phyloP scores from a whole-genome alignment of 2,329 filamentous ascomycete species.

The Calonectria pseudoturangicola region DNA sequence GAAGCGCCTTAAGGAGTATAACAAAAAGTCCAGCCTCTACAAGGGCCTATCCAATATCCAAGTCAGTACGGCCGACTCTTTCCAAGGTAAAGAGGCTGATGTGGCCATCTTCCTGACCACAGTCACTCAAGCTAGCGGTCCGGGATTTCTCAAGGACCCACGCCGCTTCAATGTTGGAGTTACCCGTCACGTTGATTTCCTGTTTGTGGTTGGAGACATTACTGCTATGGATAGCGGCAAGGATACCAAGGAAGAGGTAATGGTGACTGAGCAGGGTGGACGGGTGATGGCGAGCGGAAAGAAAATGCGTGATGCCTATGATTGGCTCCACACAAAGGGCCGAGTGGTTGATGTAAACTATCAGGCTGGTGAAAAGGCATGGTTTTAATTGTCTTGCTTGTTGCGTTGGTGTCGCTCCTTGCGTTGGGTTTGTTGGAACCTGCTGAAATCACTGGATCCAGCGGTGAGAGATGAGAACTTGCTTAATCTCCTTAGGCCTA shows the following conservation, averaged over 20 bases:
- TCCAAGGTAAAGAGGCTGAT: slow-evolving; percentile 29
- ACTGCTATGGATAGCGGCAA: slow-evolving; percentile 1
- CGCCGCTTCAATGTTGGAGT: slow-evolving; percentile 32
- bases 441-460: too few species aligned
- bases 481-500: too few species aligned
- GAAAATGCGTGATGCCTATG: slow-evolving; percentile 34
- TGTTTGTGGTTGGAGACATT: slow-evolving; percentile 34
- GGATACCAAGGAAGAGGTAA: background rate
- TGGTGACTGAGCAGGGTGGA: slow-evolving; percentile 4
- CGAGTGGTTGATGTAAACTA: background rate
- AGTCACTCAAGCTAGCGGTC: slow-evolving; percentile 24
- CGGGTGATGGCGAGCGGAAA: background rate
- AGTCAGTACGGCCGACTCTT: slow-evolving; percentile 33
- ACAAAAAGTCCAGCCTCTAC: background rate
- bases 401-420: too few species aligned
- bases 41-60: background rate
- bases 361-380: background rate
- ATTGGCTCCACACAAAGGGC: slow-evolving; percentile 18
- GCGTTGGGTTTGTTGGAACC: too few species aligned
- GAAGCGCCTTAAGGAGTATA: background rate
- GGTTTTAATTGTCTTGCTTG: too few species aligned
- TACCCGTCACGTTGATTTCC: slow-evolving; percentile 27
- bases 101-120: slow-evolving; percentile 32
- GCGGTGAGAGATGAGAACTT: too few species aligned
- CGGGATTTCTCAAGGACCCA: slow-evolving; percentile 31